phyloP scores from a whole-genome alignment of 208 protist genomes.

The Crithidia brevicula region DNA sequence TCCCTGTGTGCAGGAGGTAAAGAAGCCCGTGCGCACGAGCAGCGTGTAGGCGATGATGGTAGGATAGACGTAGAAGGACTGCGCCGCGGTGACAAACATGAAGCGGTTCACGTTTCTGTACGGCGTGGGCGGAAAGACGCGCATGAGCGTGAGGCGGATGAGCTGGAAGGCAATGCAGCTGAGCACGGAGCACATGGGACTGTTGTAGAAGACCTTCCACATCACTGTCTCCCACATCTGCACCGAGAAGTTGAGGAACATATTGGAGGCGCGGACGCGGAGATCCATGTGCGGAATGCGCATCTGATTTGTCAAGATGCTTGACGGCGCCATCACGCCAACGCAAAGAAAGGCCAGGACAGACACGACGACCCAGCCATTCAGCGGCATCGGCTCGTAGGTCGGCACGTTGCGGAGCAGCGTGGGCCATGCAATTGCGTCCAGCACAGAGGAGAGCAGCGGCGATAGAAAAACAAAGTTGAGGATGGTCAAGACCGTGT shows the following conservation, averaged over 20 bases:
- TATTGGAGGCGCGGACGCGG: slow-evolving; percentile 39
- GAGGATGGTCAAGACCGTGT: slow-evolving; percentile 37
- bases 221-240: slow-evolving; percentile 52
- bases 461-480: slow-evolving; percentile 52
- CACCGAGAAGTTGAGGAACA: slow-evolving; percentile 43
- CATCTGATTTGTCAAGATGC: slow-evolving; percentile 42
- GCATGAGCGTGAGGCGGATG: slow-evolving; percentile 28
- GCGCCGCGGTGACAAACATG: slow-evolving; percentile 30
- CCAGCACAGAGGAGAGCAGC: slow-evolving; percentile 53
- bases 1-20: slow-evolving; percentile 54
- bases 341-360: slow-evolving; percentile 37
- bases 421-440: slow-evolving; percentile 69
- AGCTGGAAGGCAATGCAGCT: slow-evolving; percentile 49
- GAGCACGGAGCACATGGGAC: slow-evolving; percentile 39
- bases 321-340: slow-evolving; percentile 45
- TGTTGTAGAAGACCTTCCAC: slow-evolving; percentile 83
- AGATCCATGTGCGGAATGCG: slow-evolving; percentile 53
- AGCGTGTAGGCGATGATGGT: slow-evolving; percentile 40
- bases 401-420: slow-evolving; percentile 58
- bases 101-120: slow-evolving; percentile 76
- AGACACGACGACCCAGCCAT: slow-evolving; percentile 35
- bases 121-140: slow-evolving; percentile 40
- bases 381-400: slow-evolving; percentile 35
- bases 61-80: slow-evolving; percentile 42
- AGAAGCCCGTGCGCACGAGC: slow-evolving; percentile 48